These are phyloP conservation scores for Quercus glauca DNA, from an alignment of 306 rosid species.

Conservation along the genomic window DNA sequence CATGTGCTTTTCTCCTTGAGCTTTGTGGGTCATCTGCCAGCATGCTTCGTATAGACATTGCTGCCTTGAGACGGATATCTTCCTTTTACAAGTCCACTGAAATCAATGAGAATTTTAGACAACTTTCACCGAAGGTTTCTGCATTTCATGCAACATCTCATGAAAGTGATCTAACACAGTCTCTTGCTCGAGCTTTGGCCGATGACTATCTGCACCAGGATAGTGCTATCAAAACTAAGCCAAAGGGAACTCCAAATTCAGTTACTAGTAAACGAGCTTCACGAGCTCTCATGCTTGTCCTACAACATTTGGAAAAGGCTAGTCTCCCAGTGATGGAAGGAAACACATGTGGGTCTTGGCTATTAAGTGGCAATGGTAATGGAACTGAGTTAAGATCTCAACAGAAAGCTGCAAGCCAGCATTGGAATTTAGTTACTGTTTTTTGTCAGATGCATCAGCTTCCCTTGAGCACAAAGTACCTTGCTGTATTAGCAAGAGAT, in stretches of 20 bases:
- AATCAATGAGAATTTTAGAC: constrained; percentile 57
- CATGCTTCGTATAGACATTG: constrained; percentile 70
- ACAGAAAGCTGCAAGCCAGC: constrained; percentile 88
- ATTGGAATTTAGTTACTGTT: constrained; percentile 79
- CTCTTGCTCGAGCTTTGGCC: constrained; percentile 88
- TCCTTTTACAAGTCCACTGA: constrained; percentile 60
- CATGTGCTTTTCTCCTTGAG: constrained; percentile 86
- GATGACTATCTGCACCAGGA: constrained; percentile 77
- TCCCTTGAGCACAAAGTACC: constrained; percentile 84
- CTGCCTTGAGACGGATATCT: constrained; percentile 81
- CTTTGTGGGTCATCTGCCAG: constrained; percentile 89
- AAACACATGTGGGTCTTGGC: constrained; percentile 84
- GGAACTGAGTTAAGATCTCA: constrained; percentile 82
- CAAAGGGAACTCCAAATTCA: constrained; percentile 35
- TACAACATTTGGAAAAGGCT: constrained; percentile 79
- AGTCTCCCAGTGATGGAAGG: constrained; percentile 69
- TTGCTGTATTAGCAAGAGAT: constrained; percentile 82
- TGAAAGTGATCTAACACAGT: constrained; percentile 62
- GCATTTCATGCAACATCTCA: constrained; percentile 64
- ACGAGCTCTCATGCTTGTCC: constrained; percentile 66
- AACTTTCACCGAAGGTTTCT: constrained; percentile 61
- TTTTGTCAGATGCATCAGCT: constrained; percentile 89
- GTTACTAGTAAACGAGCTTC: constrained; percentile 46
- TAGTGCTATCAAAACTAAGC: constrained; percentile 33
- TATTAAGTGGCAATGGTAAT: constrained; percentile 69